Evolutionary conservation across 2,329 filamentous ascomycete genomes (phyloP).

Genomic region (Thermomyces lanuginosus): DNA sequence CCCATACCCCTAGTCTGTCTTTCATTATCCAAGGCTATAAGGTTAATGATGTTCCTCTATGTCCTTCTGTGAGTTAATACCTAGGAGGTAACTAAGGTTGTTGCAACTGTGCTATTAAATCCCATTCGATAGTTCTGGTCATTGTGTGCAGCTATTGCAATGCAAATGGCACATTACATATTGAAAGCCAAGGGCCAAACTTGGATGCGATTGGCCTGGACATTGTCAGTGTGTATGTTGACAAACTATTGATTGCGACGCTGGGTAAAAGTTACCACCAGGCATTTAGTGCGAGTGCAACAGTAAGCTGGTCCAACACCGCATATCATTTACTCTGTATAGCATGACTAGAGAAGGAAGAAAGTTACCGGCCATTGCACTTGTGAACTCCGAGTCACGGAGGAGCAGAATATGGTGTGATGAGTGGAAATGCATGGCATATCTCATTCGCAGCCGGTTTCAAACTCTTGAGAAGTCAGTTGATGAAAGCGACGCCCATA

Average conservation of each 20-base stretch:
- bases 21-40: conserved; percentile 4
- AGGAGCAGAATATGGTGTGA: conserved; percentile 10
- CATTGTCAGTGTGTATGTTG: conserved; percentile 4
- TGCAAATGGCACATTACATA: conserved; percentile 5
- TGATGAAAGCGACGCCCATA: conserved; percentile 14
- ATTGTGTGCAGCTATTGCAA: conserved; percentile 7
- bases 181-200: conserved; percentile 1
- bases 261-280: conserved; percentile 1
- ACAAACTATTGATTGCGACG: conserved; percentile 4
- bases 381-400: conserved; percentile 3
- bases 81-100: background rate
- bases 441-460: conserved; percentile 18
- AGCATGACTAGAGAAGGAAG: conserved; percentile 3
- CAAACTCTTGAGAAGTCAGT: conserved; percentile 14
- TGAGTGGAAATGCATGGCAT: conserved; percentile 15
- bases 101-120: too few relatives aligned
- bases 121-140: too few relatives aligned
- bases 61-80: conserved; percentile 4
- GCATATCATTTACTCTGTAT: conserved; percentile 3
- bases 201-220: conserved; percentile 3
- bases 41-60: conserved; percentile 6
- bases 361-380: conserved; percentile 2
- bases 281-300: conserved; percentile 2
- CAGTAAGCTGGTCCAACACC: conserved; percentile 3
- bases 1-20: conserved; percentile 3